Percentiles rank a stretch among this genome's conserved stretches.
phyloP scores from a whole-genome alignment of 371 early-diverging fungal genomes.

The Actinomortierella wolfii region DNA sequence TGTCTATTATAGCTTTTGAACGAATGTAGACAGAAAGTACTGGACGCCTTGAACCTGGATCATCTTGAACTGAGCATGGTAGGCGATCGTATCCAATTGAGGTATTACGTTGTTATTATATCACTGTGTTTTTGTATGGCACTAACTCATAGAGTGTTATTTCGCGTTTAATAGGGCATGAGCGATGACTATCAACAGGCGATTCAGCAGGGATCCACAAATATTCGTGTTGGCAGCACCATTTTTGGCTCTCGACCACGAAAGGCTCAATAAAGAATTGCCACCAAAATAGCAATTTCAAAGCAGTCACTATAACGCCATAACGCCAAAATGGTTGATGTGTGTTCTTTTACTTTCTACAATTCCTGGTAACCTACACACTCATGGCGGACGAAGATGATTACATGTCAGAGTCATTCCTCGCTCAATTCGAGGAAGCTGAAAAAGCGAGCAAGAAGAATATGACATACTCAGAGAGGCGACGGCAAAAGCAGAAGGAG shows the following conservation, averaged over 20 bases:
- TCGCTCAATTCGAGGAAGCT: conserved; percentile 46
- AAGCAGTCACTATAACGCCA: too few species aligned
- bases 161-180: conserved; percentile 72
- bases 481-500: conserved; percentile 53
- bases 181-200: conserved; percentile 91
- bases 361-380: too few species aligned
- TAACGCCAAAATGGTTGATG: too few species aligned
- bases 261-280: too few species aligned
- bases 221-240: conserved; percentile 88
- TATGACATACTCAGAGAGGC: conserved; percentile 51
- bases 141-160: too few species aligned
- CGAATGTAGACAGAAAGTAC: conserved; percentile 47
- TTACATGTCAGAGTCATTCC: conserved; percentile 64
- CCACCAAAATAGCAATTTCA: too few species aligned
- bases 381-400: conserved; percentile 54
- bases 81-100: background rate
- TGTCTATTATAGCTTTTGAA: conserved; percentile 42
- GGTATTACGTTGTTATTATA: background rate
- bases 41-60: conserved; percentile 29
- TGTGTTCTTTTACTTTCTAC: too few species aligned
- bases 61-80: conserved; percentile 86
- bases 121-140: background rate
- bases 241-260: conserved; percentile 76
- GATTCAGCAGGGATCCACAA: conserved; percentile 84
- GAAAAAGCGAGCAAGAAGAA: conserved; percentile 37